Conservation (phyloP, 768 basidiomycete genomes). For the Mrakia hoshinonis region DNA sequence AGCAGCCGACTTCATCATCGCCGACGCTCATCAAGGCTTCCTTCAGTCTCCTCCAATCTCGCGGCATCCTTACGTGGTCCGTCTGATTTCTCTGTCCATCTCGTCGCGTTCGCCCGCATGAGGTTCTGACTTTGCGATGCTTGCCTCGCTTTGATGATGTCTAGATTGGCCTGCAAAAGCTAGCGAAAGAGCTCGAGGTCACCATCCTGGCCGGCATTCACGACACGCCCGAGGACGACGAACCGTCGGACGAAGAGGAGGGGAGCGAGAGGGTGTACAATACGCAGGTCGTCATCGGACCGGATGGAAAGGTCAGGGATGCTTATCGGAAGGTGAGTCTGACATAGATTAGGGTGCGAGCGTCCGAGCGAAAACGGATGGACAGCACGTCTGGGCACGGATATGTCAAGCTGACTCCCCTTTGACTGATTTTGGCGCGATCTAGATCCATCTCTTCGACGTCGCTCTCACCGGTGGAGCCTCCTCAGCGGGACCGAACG, state of each 20-base stretch:
- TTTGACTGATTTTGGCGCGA: background rate
- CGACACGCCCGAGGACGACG: slow-evolving; percentile 34
- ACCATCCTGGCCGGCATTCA: slow-evolving; percentile 36
- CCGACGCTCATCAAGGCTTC: slow-evolving; percentile 31
- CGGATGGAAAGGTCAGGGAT: slow-evolving; percentile 31
- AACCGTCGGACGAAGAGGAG: slow-evolving; percentile 28
- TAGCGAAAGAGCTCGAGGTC: slow-evolving; percentile 37
- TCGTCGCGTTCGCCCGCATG: background rate
- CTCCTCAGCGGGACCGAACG: slow-evolving; percentile 28
- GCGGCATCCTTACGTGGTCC: slow-evolving; percentile 32
- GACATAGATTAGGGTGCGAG: background rate
- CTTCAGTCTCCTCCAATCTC: slow-evolving; percentile 34
- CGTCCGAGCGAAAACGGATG: too few relatives aligned
- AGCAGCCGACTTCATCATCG: slow-evolving; percentile 34
- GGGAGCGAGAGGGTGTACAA: slow-evolving; percentile 35
- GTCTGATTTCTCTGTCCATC: background rate
- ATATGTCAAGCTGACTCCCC: background rate
- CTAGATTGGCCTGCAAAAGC: slow-evolving; percentile 32
- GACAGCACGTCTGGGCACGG: background rate
- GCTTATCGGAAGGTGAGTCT: slow-evolving; percentile 36
- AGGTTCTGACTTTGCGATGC: background rate
- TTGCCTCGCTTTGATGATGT: background rate
- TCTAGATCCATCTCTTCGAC: slow-evolving; percentile 38
- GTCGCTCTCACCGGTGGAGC: slow-evolving; percentile 31
- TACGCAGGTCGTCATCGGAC: slow-evolving; percentile 35